These are phyloP conservation scores for Candolleomyces aberdarensis DNA, from an alignment of 768 basidiomycete genomes.

Conservation along the genomic window DNA sequence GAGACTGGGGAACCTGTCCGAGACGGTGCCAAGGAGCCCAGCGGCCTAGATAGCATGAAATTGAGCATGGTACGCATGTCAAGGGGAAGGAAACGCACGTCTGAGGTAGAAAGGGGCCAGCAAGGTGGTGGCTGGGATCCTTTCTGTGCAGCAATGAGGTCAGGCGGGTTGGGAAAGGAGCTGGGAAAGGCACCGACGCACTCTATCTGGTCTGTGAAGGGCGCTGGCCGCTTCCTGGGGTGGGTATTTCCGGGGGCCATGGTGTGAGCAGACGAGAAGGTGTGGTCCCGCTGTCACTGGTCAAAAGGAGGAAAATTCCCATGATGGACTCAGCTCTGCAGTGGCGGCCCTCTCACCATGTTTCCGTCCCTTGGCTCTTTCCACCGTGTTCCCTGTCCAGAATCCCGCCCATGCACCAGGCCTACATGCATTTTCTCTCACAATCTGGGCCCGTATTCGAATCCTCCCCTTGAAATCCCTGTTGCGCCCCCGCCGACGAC, in stretches of 20 bases:
- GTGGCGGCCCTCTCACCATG: constrained; percentile 37
- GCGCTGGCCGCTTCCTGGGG: constrained; percentile 13
- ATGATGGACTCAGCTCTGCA: neutral
- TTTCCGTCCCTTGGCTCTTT: constrained; percentile 63
- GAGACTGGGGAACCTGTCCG: constrained; percentile 32
- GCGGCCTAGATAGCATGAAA: constrained; percentile 28
- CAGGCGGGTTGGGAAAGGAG: neutral
- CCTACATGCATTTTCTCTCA: constrained; percentile 69
- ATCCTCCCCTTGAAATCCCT: constrained; percentile 36
- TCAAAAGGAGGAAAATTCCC: neutral
- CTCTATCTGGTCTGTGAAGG: constrained; percentile 13
- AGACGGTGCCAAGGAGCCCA: constrained; percentile 35
- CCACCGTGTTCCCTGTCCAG: constrained; percentile 57
- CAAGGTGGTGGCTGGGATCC: constrained; percentile 57
- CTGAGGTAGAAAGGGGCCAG: constrained; percentile 60
- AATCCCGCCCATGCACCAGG: constrained; percentile 43
- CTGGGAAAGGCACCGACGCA: neutral
- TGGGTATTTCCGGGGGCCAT: constrained; percentile 1
- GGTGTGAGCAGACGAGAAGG: neutral
- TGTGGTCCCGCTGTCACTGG: neutral
- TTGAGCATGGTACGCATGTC: constrained; percentile 9
- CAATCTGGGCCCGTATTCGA: constrained; percentile 25
- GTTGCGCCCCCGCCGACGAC: constrained; percentile 21
- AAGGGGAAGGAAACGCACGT: constrained; percentile 40
- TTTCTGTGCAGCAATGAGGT: constrained; percentile 28